Conservation (phyloP, 2,329 filamentous ascomycete genomes). For the Fusarium foetens region DNA sequence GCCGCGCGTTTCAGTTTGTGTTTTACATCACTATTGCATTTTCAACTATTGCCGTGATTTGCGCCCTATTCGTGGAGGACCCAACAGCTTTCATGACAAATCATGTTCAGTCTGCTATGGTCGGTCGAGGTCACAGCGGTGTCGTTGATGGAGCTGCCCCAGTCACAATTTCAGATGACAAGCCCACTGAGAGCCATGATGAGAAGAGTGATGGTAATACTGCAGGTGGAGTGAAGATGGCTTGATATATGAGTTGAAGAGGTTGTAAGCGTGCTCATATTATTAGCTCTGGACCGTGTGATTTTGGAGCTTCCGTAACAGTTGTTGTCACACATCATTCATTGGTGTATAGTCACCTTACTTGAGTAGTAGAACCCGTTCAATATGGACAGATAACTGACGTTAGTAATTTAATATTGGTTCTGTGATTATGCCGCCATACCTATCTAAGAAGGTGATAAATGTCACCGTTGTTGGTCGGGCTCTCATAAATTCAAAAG, state of each 20-base stretch:
- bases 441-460: neutral
- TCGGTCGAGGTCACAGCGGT: neutral
- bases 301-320: no score
- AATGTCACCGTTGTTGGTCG: neutral
- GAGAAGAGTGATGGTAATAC: neutral
- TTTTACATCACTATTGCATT: constrained; percentile 22
- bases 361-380: neutral
- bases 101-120: constrained; percentile 18
- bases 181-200: neutral
- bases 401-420: no score
- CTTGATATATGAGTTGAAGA: neutral
- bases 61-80: constrained; percentile 10
- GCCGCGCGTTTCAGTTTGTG: constrained; percentile 11
- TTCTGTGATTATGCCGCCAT: neutral
- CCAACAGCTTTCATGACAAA: constrained; percentile 21
- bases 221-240: neutral
- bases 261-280: no score
- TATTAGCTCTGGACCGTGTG: no score
- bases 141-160: neutral
- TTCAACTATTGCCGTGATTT: constrained; percentile 3
- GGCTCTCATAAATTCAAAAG: neutral
- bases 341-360: no score
- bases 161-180: neutral
- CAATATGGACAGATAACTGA: neutral
- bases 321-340: no score